Conservation (phyloP, 306 rosid species). For the Glycyrrhiza uralensis region DNA sequence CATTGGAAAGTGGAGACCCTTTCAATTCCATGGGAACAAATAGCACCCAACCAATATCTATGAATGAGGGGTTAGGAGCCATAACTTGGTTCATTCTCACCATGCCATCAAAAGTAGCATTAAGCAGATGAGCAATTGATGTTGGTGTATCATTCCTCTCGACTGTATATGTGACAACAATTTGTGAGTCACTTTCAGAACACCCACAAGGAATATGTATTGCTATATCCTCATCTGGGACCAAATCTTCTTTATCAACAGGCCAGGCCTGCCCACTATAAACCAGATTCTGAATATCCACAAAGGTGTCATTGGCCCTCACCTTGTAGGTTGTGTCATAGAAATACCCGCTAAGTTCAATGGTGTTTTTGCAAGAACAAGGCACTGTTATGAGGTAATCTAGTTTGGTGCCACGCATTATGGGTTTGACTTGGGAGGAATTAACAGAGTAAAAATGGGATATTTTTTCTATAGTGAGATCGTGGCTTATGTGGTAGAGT, state of each 20-base stretch:
- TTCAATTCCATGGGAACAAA: constrained; percentile 65
- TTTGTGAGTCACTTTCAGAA: constrained; percentile 43
- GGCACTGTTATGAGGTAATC: constrained; percentile 63
- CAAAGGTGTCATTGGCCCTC: constrained; percentile 28
- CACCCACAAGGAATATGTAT: constrained; percentile 78
- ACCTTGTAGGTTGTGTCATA: constrained; percentile 49
- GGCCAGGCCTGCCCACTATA: constrained; percentile 66
- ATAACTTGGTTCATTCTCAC: constrained; percentile 38
- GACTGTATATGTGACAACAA: constrained; percentile 73
- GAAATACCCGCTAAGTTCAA: constrained; percentile 46
- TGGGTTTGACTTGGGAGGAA: constrained; percentile 40
- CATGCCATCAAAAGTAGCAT: constrained; percentile 36
- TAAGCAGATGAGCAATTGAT: constrained; percentile 39
- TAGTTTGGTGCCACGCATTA: constrained; percentile 10
- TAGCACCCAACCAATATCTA: constrained; percentile 51
- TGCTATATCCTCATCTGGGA: not conserved
- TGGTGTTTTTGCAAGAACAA: constrained; percentile 53
- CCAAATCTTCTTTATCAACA: not conserved
- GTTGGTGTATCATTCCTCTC: constrained; percentile 47
- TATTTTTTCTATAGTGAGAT: constrained; percentile 26
- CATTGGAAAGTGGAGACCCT: constrained; percentile 22
- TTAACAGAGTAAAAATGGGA: constrained; percentile 44
- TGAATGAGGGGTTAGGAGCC: constrained; percentile 31
- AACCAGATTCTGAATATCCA: constrained; percentile 13
- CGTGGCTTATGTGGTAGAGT: constrained; percentile 42